Evolutionary conservation across 2,329 filamentous ascomycete genomes (phyloP).

Genomic region (Aotearoamyces nothofagi): DNA sequence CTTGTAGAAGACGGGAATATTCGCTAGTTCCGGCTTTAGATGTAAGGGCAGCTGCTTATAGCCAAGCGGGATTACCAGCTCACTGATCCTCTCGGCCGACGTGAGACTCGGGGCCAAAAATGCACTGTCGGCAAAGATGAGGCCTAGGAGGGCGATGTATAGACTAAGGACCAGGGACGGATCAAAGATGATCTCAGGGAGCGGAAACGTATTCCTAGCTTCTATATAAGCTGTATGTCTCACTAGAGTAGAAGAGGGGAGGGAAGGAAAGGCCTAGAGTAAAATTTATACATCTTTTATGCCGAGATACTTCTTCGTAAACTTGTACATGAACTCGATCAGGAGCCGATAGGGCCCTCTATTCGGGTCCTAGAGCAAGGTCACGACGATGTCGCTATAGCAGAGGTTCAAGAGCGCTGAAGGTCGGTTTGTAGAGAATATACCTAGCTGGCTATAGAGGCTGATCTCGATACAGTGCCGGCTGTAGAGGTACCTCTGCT

Average conservation of each 20-base stretch:
- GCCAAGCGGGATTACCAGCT: slow-evolving; percentile 14
- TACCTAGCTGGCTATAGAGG: slow-evolving; percentile 15
- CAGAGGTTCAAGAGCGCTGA: slow-evolving; percentile 12
- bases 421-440: slow-evolving; percentile 14
- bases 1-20: slow-evolving; percentile 14
- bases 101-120: slow-evolving; percentile 13
- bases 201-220: slow-evolving; percentile 19
- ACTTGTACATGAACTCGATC: slow-evolving; percentile 3
- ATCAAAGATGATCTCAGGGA: slow-evolving; percentile 23
- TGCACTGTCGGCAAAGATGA: slow-evolving; percentile 14
- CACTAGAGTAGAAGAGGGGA: background rate
- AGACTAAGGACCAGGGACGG: slow-evolving; percentile 21
- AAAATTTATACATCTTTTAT: slow-evolving; percentile 3
- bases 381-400: slow-evolving; percentile 14
- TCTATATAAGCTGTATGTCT: background rate
- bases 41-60: slow-evolving; percentile 12
- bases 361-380: slow-evolving; percentile 13
- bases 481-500: slow-evolving; percentile 18
- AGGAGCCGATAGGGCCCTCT: slow-evolving; percentile 2
- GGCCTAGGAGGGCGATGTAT: slow-evolving; percentile 19
- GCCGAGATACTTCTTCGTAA: slow-evolving; percentile 3
- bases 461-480: slow-evolving; percentile 14
- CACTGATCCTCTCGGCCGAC: slow-evolving; percentile 9
- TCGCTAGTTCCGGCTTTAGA: slow-evolving; percentile 8
- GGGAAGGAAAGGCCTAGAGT: background rate